Evolutionary conservation across 2,329 filamentous ascomycete genomes (phyloP).

Genomic region (Ophiocordyceps unilateralis): DNA sequence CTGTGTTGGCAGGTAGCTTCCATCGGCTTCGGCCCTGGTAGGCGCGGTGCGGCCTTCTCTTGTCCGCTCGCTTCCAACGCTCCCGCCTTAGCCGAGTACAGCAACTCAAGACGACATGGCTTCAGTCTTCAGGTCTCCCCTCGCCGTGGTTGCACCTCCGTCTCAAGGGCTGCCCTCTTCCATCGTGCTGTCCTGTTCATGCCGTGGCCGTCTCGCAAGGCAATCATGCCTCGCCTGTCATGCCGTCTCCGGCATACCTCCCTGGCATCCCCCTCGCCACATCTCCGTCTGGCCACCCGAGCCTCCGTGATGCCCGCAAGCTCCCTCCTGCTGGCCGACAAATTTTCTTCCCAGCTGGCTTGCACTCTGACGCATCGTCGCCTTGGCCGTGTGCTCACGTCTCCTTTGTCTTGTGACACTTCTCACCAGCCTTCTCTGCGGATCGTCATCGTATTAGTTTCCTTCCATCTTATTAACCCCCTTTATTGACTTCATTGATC

Average conservation of each 20-base stretch:
- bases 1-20: neutral
- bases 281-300: neutral
- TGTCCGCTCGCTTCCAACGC: no score
- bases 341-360: neutral
- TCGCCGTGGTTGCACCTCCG: neutral
- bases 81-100: slow-evolving; percentile 1
- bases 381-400: neutral
- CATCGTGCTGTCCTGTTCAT: neutral
- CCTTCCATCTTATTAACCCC: slow-evolving; percentile 2
- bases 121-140: neutral
- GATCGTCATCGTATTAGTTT: neutral
- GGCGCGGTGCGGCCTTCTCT: neutral
- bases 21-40: neutral
- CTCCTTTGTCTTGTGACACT: neutral
- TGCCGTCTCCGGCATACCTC: neutral
- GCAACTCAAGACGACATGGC: slow-evolving; percentile 1
- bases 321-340: neutral
- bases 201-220: neutral
- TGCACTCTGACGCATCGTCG: neutral
- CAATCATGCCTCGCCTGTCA: neutral
- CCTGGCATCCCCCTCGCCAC: neutral
- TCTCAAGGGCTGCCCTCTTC: neutral
- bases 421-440: neutral
- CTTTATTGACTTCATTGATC: neutral
- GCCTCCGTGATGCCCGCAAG: neutral